Evolutionary conservation across 495 filamentous ascomycete species (phyloP).

Genomic region (Tuber melanosporum): DNA sequence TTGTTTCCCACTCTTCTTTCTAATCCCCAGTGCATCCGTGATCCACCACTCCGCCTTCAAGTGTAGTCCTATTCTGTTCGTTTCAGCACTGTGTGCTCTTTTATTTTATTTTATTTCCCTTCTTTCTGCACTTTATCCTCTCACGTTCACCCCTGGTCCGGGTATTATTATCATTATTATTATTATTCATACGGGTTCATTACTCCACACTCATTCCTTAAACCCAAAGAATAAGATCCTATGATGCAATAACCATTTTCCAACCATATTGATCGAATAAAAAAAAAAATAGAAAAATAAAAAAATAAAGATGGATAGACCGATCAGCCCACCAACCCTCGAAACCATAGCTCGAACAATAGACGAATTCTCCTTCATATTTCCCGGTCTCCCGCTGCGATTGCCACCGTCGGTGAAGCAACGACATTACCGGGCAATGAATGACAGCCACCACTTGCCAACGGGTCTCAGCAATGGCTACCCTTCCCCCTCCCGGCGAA

Average conservation of each 20-base stretch:
- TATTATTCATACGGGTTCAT: background rate
- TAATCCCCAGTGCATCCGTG: background rate
- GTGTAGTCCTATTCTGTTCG: background rate
- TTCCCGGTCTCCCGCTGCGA: conserved; percentile 23
- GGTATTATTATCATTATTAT: background rate
- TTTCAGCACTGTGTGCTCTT: background rate
- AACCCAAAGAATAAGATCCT: background rate
- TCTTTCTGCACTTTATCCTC: background rate
- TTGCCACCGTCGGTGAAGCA: conserved; percentile 13
- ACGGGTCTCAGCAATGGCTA: conserved; percentile 19
- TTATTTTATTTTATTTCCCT: background rate
- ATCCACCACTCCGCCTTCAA: background rate
- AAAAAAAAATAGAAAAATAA: background rate
- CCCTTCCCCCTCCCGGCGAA: conserved; percentile 21
- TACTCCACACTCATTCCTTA: background rate
- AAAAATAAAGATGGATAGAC: background rate
- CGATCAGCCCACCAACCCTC: background rate
- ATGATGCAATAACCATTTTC: background rate
- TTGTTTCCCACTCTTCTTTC: background rate
- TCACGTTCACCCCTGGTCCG: background rate
- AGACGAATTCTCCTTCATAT: conserved; percentile 32
- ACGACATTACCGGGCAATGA: background rate
- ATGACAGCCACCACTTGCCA: background rate
- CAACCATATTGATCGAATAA: background rate
- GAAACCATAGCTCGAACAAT: conserved; percentile 25